A percentile compares a stretch with the other conserved stretches of the same genome.
Conservation (phyloP, 2,329 filamentous ascomycete species). For the Aureobasidium leucospermi region DNA sequence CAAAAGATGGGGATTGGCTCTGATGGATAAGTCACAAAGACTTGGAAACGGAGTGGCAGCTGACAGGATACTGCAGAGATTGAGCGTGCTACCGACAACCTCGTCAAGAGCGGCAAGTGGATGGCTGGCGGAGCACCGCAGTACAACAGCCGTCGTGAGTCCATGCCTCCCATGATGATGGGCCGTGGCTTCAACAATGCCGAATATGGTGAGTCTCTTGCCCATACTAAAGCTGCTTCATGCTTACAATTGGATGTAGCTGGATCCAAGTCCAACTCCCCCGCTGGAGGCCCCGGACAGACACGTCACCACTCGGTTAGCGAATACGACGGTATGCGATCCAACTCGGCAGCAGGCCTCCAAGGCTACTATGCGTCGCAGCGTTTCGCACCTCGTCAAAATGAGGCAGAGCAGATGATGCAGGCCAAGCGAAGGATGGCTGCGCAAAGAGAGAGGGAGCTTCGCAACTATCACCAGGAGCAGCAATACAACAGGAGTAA, state of each 20-base stretch:
- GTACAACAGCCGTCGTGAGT: conserved; percentile 69
- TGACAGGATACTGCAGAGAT: conserved; percentile 58
- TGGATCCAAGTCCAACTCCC: conserved; percentile 10
- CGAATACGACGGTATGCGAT: conserved; percentile 72
- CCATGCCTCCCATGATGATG: conserved; percentile 54
- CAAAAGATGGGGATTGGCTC: background rate
- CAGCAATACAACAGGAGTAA: conserved; percentile 99
- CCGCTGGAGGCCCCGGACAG: conserved; percentile 43
- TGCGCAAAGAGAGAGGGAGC: conserved; percentile 95
- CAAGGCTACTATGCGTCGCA: conserved; percentile 94
- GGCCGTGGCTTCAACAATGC: conserved; percentile 42
- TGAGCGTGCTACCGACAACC: conserved; percentile 88
- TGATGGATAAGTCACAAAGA: background rate
- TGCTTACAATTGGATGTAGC: background rate
- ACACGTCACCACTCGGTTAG: conserved; percentile 77
- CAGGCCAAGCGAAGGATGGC: conserved; percentile 99
- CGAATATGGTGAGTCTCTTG: conserved; percentile 45
- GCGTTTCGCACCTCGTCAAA: conserved; percentile 79
- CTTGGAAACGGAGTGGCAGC: background rate
- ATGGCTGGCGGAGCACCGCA: conserved; percentile 41
- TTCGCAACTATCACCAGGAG: conserved; percentile 99
- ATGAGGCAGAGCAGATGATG: conserved; percentile 96
- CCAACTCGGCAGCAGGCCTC: conserved; percentile 67
- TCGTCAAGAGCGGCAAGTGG: conserved; percentile 94
- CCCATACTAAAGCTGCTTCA: background rate